These are phyloP conservation scores for Termitomyces sp. DNA, from an alignment of 768 basidiomycete species.

Conservation along the genomic window DNA sequence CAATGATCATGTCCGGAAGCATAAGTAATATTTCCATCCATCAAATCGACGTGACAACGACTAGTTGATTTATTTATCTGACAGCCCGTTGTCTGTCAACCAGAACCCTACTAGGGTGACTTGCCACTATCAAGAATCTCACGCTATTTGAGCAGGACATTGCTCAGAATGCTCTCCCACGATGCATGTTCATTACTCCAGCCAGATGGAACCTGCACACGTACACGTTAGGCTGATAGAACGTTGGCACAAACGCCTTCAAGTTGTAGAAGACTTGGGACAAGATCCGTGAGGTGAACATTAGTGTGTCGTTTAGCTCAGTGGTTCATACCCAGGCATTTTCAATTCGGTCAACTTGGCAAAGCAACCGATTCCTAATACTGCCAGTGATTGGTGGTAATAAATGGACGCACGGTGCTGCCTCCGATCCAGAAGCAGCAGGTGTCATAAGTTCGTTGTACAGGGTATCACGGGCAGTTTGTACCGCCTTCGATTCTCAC, in stretches of 20 bases:
- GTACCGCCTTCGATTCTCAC: conserved; percentile 10
- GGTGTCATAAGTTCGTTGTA: conserved; percentile 24
- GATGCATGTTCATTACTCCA: conserved; percentile 56
- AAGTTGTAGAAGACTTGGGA: conserved; percentile 42
- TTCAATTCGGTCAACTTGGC: conserved; percentile 19
- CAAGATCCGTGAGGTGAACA: conserved; percentile 22
- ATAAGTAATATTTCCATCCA: conserved; percentile 22
- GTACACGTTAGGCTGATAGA: conserved; percentile 42
- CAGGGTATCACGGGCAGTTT: conserved; percentile 22
- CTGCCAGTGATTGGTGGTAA: too few species aligned
- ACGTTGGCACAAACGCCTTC: conserved; percentile 48
- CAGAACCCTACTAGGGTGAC: conserved; percentile 33
- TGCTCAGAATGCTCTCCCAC: too few species aligned
- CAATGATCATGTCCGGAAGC: conserved; percentile 31
- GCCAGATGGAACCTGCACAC: conserved; percentile 62
- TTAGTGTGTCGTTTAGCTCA: conserved; percentile 18
- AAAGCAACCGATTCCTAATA: conserved; percentile 25
- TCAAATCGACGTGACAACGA: not conserved
- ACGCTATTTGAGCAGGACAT: conserved; percentile 61
- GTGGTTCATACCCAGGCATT: conserved; percentile 27
- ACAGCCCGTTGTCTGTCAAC: conserved; percentile 46
- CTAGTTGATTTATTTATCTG: not conserved
- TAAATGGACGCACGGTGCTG: conserved; percentile 25
- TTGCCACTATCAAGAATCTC: conserved; percentile 52
- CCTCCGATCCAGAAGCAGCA: conserved; percentile 20